Percentiles rank a stretch among this genome's conserved stretches.
Evolutionary conservation across 2,329 filamentous ascomycete genomes (phyloP).

Genomic region (Fusarium beomiforme): DNA sequence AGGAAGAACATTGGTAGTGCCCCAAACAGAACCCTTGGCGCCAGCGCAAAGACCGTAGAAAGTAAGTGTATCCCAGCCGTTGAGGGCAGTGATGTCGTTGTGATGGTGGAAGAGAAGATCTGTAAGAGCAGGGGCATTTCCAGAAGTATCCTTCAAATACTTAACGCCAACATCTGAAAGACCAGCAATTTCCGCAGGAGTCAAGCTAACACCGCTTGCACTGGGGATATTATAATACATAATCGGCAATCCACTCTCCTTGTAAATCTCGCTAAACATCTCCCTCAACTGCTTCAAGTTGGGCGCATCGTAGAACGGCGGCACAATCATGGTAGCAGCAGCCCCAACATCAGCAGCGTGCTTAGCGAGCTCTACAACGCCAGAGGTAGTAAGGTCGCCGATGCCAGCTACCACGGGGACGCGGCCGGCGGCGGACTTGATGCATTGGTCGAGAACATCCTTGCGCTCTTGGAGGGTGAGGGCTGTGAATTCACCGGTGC

Average conservation of each 20-base stretch:
- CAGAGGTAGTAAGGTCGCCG: constrained; percentile 54
- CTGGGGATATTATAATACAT: constrained; percentile 63
- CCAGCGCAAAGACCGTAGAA: constrained; percentile 63
- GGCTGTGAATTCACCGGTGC: constrained; percentile 59
- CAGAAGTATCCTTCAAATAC: constrained; percentile 63
- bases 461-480: constrained; percentile 57
- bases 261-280: constrained; percentile 54
- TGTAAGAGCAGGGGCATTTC: constrained; percentile 60
- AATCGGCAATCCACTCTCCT: constrained; percentile 54
- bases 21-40: constrained; percentile 61
- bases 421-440: constrained; percentile 51
- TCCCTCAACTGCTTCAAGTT: constrained; percentile 47
- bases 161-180: constrained; percentile 58
- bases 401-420: constrained; percentile 56
- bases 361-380: constrained; percentile 47
- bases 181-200: constrained; percentile 54
- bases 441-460: constrained; percentile 50
- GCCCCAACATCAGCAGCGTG: constrained; percentile 48
- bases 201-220: constrained; percentile 55
- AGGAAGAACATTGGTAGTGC: constrained; percentile 60
- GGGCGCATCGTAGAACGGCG: constrained; percentile 60
- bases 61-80: constrained; percentile 64
- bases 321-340: constrained; percentile 58
- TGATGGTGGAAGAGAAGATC: constrained; percentile 56
- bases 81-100: constrained; percentile 58